phyloP scores from a whole-genome alignment of 306 rosid species.

The Benincasa hispida region DNA sequence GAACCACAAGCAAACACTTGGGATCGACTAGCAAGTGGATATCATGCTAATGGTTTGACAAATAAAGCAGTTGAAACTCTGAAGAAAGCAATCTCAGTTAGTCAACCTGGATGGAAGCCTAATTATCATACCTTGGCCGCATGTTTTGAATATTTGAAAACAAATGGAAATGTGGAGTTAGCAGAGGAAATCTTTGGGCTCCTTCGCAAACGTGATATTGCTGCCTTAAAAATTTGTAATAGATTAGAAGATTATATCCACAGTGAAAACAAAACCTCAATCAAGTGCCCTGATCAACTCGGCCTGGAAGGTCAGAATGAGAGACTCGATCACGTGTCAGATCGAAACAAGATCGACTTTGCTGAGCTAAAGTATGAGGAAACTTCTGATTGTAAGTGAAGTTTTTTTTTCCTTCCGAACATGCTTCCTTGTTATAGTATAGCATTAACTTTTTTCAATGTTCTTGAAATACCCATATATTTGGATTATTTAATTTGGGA shows the following conservation, averaged over 20 bases:
- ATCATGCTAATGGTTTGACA: constrained; percentile 30
- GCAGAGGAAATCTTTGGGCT: constrained; percentile 33
- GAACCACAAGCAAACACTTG: constrained; percentile 27
- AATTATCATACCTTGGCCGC: constrained; percentile 15
- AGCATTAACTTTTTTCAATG: background rate
- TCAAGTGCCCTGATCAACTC: constrained; percentile 16
- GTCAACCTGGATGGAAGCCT: constrained; percentile 21
- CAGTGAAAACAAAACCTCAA: constrained; percentile 13
- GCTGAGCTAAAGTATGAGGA: background rate
- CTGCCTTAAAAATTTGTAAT: constrained; percentile 14
- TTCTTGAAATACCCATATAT: background rate
- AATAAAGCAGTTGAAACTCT: constrained; percentile 43
- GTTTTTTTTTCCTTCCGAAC: background rate
- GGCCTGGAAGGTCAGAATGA: constrained; percentile 8
- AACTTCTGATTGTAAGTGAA: background rate
- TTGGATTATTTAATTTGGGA: background rate
- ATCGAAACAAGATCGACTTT: background rate
- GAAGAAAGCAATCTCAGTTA: constrained; percentile 27
- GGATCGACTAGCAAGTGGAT: constrained; percentile 36
- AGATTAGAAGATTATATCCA: constrained; percentile 20
- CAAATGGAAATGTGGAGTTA: constrained; percentile 28
- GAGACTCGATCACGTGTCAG: constrained; percentile 3
- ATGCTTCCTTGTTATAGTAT: background rate
- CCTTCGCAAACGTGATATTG: constrained; percentile 12
- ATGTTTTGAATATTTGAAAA: constrained; percentile 50